Percentiles rank a stretch among this genome's conserved stretches.
Conservation (phyloP, 2,329 filamentous ascomycete genomes). For the Daldinia eschscholtzii region DNA sequence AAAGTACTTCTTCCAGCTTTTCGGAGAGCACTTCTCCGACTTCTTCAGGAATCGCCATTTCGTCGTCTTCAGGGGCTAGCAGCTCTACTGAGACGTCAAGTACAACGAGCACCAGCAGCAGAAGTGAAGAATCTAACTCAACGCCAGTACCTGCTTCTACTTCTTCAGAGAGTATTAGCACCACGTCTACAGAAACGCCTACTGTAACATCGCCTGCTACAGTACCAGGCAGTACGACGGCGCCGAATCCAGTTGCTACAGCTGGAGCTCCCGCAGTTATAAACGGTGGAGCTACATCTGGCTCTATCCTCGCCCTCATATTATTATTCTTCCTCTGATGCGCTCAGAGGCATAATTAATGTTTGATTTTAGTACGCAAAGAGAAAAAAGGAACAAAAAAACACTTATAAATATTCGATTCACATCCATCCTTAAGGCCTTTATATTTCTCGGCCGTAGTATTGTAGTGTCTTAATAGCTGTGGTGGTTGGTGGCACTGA, state of each 20-base stretch:
- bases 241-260: conserved; percentile 34
- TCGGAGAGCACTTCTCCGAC: conserved; percentile 9
- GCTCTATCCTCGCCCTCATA: conserved; percentile 44
- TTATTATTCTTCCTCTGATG: conserved; percentile 48
- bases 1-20: conserved; percentile 8
- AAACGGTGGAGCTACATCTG: conserved; percentile 19
- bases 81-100: conserved; percentile 21
- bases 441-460: conserved; percentile 19
- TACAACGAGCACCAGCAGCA: conserved; percentile 7
- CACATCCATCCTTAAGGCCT: conserved; percentile 37
- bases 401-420: conserved; percentile 29
- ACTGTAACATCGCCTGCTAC: conserved; percentile 34
- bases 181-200: conserved; percentile 26
- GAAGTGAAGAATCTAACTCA: conserved; percentile 24
- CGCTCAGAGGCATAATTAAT: conserved; percentile 35
- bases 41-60: conserved; percentile 2
- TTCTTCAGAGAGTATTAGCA: conserved; percentile 20
- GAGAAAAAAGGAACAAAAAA: conserved; percentile 10
- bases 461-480: conserved; percentile 20
- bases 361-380: conserved; percentile 28
- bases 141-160: conserved; percentile 28
- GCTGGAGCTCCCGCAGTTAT: conserved; percentile 37
- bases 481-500: conserved; percentile 11
- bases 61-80: conserved; percentile 10
- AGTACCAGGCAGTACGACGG: conserved; percentile 31